Conservation (phyloP, 768 basidiomycete species). For the Tricholoma furcatifolium region DNA sequence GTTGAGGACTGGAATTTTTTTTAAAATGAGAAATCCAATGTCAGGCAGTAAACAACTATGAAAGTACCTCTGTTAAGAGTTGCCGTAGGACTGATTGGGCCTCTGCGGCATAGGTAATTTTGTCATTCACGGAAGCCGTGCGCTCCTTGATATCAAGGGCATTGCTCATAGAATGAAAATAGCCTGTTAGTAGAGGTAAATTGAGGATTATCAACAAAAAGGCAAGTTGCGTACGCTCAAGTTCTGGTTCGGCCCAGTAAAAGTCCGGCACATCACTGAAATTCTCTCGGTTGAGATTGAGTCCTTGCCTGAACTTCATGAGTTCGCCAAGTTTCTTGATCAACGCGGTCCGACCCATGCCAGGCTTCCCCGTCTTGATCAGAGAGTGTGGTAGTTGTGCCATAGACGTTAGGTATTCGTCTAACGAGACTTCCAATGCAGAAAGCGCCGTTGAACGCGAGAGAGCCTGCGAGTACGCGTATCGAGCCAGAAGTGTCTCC, state of each 20-base stretch:
- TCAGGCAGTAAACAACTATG: not conserved
- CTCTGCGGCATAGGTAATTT: conserved; percentile 89
- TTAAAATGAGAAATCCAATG: conserved; percentile 8
- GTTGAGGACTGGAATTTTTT: conserved; percentile 64
- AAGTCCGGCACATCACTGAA: conserved; percentile 89
- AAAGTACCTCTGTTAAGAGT: conserved; percentile 75
- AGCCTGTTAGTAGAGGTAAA: conserved; percentile 39
- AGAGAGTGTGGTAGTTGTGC: conserved; percentile 75
- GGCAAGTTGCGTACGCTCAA: conserved; percentile 59
- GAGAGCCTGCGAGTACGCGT: conserved; percentile 89
- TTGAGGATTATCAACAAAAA: not conserved
- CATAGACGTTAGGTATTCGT: conserved; percentile 81
- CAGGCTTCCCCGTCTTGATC: conserved; percentile 79
- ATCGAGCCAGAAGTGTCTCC: conserved; percentile 80
- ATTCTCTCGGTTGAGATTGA: conserved; percentile 88
- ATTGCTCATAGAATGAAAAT: conserved; percentile 81
- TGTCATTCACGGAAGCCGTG: conserved; percentile 83
- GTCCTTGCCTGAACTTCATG: conserved; percentile 87
- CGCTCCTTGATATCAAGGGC: conserved; percentile 87
- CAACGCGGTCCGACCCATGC: conserved; percentile 74
- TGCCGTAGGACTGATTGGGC: conserved; percentile 89
- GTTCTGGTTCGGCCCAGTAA: conserved; percentile 91
- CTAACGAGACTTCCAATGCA: conserved; percentile 81
- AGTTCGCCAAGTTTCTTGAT: conserved; percentile 92
- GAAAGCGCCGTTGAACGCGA: conserved; percentile 88